Conservation (phyloP, 495 filamentous ascomycete genomes). For the Trichoderma virens region DNA sequence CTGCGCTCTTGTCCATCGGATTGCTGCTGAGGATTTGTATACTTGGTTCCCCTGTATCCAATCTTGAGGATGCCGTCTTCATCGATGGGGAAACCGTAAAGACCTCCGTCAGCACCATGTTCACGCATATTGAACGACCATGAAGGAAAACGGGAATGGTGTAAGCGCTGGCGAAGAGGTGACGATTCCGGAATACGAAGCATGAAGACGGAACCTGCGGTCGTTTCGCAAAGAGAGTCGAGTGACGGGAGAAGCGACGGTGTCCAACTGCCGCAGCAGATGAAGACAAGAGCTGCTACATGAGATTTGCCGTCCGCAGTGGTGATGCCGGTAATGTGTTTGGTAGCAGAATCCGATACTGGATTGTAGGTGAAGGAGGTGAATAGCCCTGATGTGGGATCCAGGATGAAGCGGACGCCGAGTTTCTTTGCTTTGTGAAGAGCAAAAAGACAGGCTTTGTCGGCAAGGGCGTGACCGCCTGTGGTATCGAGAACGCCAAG, state of each 20-base stretch:
- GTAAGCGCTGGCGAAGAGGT: background rate
- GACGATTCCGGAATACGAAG: constrained; percentile 23
- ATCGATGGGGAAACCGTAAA: constrained; percentile 35
- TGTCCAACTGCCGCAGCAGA: constrained; percentile 31
- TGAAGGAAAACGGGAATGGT: constrained; percentile 23
- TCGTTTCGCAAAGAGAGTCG: constrained; percentile 33
- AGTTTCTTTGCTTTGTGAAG: constrained; percentile 27
- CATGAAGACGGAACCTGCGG: constrained; percentile 33
- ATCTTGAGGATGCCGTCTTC: constrained; percentile 35
- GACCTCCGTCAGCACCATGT: constrained; percentile 22
- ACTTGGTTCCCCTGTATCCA: constrained; percentile 40
- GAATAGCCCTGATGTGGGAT: constrained; percentile 17
- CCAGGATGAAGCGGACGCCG: constrained; percentile 31
- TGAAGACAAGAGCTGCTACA: constrained; percentile 20
- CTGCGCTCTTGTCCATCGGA: constrained; percentile 25
- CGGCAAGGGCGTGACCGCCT: constrained; percentile 33
- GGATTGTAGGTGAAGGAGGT: constrained; percentile 18
- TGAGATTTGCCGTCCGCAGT: constrained; percentile 29
- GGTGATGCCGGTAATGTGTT: constrained; percentile 20
- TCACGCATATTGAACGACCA: constrained; percentile 25
- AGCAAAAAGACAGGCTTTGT: constrained; percentile 36
- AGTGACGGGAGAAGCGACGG: constrained; percentile 25
- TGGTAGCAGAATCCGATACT: background rate
- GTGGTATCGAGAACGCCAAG: constrained; percentile 31
- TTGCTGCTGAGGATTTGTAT: constrained; percentile 15